Evolutionary conservation across 345 rosid species (phyloP), one percentile per base, ranked within the genome.

Genomic region (Physaria fendleri): DNA sequence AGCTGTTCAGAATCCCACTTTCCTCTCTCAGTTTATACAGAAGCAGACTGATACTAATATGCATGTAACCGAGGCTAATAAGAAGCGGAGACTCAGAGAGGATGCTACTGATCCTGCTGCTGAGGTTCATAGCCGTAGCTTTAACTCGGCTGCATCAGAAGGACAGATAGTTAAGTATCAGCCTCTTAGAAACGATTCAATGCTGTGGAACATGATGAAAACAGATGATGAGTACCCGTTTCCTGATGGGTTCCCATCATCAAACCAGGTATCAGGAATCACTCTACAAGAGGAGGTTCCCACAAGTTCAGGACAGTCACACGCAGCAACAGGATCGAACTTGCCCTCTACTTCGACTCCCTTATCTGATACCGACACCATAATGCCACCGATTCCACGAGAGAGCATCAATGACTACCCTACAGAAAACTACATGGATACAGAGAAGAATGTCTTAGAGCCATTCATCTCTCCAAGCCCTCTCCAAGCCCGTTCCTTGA

Each of bases 151-250:
- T 52, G 57, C 67, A 46, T 63, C 66, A 10, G 83, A 73, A 69
- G 79, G 85, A 10, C 85, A 76, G 49, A 74, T 81, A 18, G 82
- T 81, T 39, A 81, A 71, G 65, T 81, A 78, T 52, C 76, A 76
- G 67, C 85, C 83, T 50, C 27, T 8, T 43, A 66, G 77, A 59
- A 77, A 30, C 29, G 81, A 81, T 16, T 64, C 71, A 12, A 59
- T 76, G 77, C 41, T 77, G 12, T 63, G 82, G 77, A 72, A 75
- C 46, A 75, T 71, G 35, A 64, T 77, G 81, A 73, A 81, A 18
- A 59, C 71, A 25, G 71, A 74, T 29, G 74, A 69, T 39, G 23
- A 62, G 12, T 16, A 0, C 3, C 45, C 56, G 3, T 38, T 47
- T 56, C 50, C 12, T 22, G 68, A 69, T 22, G 69, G 44, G 1